Base-by-base conservation (phyloP, 192 early-diverging fungal species). In the Backusella psychrophila region DNA sequence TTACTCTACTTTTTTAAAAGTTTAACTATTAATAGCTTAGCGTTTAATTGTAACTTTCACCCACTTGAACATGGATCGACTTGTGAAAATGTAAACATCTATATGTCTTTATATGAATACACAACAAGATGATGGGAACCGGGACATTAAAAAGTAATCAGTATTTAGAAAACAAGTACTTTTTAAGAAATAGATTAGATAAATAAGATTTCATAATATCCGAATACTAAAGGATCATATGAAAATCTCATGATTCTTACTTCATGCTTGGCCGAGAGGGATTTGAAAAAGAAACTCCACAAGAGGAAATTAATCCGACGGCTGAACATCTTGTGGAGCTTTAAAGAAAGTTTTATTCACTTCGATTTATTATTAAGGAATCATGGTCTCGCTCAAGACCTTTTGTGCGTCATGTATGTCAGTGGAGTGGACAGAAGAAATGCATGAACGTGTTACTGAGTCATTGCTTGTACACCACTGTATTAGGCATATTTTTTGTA, bases 221-320 rank as follows among this genome's bases (percentile, higher is more conserved):
- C 21, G 21, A 56, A 4, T 44, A 14, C 8, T 63, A 14, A 8
- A 29, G 4, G 23, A 63, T 63, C 56, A 63, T 63, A 63, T 63
- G 56, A 63, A 63, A 63, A 63, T 63, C 23, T 29, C 56, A 63
- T 63, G 56, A 29, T 49, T 63, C 1, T 2, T 14, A 63, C 26
- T 63, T 29, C 7, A 63, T 63, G 26, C 56, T 26, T 63, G 56
- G 8, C 23, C 23, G 26, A 63, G 29, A 56, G 21, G 56, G 11
- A 63, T 63, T 63, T 63, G 56, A 63, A 63, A 63, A 63, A 63
- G 12, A 63, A 63, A 29, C 56, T 63, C 56, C 56, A 63, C 56
- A 63, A 63, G 9, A 63, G 56, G 56, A 63, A 63, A 11, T 29
- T 9, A 63, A 63, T 63, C 56, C 56, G 56, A 63, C 9, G 21